Base-by-base conservation (phyloP, 2,329 filamentous ascomycete genomes). In the Aurifilum marmelostoma region DNA sequence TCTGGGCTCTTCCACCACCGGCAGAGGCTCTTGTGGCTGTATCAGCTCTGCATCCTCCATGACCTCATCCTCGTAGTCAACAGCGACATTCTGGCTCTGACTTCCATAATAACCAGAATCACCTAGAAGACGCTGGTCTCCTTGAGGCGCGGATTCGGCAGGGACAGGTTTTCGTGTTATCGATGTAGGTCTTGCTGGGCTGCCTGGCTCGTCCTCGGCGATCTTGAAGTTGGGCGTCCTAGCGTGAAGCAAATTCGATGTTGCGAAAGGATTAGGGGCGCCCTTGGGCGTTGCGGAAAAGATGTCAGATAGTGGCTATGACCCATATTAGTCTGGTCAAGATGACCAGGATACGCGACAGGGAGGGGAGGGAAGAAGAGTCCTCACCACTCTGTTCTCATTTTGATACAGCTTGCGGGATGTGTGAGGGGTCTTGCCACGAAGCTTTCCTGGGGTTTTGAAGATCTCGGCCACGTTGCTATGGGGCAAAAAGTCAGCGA, bases 401-500 rank as follows among this genome's bases (percentile, higher is more conserved):
- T 80, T 78, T 12, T 82, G 80, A 74, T 86, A 84, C 63, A 80
- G 80, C 77, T 91, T 94, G 67, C 89, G 87, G 43, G 83, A 83
- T 24, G 92, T 93, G 71, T 91, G 87, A 56, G 92, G 92, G 37
- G 92, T 95, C 82, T 93, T 94, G 67, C 91, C 92, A 73, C 92
- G 89, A 77, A 96, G 81, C 77, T 93, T 95, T 68, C 92, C 92
- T 3, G 93, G 93, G 50, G 93, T 96, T 78, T 98, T 99, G 83
- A 98, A 97, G n/a, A 97, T 90, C 75, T 98, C 95, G 72, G 93
- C 88, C 70, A 98, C 90, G 78, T 95, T 95, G 72, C 96, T 98
- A 75, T 34, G 47, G 75, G 34, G 47, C 39, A 12, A n/a, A 43
- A 32, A 52, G 65, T 65, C 65, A 68, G 27, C 59, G 32, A 61